Evolutionary conservation across 2,329 filamentous ascomycete species (phyloP).

Genomic region (Alternaria ventricosa): DNA sequence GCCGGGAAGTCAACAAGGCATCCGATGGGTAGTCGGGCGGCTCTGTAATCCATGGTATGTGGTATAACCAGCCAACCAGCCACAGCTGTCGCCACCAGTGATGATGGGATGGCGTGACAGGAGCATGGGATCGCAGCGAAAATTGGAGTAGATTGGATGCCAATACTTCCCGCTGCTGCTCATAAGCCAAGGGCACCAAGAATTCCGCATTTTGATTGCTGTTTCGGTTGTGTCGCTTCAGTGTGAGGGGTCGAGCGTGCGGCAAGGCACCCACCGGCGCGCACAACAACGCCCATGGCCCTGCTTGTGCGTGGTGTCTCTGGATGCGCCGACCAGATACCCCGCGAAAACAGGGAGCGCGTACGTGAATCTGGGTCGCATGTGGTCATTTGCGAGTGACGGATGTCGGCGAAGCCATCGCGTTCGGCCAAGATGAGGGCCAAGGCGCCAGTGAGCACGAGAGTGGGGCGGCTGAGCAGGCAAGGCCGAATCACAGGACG

Average conservation of each 20-base stretch:
- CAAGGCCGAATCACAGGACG: background rate
- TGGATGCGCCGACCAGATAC: background rate
- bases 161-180: constrained; percentile 3
- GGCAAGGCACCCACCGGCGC: background rate
- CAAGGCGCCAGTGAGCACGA: constrained; percentile 1
- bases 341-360: background rate
- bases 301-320: background rate
- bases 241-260: background rate
- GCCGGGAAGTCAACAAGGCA: background rate
- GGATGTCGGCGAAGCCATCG: background rate
- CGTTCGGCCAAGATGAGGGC: background rate
- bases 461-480: background rate
- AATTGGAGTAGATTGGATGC: constrained; percentile 1
- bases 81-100: background rate
- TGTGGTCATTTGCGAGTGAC: constrained; percentile 1
- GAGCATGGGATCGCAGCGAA: background rate
- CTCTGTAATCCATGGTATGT: background rate
- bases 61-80: background rate
- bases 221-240: constrained; percentile 4
- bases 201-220: constrained; percentile 2
- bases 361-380: background rate
- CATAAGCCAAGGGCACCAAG: constrained; percentile 6
- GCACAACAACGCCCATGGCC: background rate
- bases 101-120: background rate
- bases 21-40: background rate